Conservation (phyloP, 371 early-diverging fungal genomes). For the Mucor saturninus region DNA sequence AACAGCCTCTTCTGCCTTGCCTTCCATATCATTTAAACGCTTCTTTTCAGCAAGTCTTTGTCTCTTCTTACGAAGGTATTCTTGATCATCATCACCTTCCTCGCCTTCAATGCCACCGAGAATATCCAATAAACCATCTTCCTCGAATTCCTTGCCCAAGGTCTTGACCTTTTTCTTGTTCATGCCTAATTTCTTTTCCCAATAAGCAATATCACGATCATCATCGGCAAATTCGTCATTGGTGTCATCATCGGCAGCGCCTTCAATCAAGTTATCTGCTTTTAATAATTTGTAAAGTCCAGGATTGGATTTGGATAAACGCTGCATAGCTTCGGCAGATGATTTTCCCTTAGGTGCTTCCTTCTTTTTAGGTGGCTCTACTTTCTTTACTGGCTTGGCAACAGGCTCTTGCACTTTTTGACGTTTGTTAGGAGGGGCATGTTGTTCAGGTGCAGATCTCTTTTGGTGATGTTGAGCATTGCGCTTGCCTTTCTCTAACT, state of each 20-base stretch:
- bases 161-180: conserved; percentile 61
- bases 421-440: conserved; percentile 28
- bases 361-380: conserved; percentile 1
- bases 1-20: conserved; percentile 45
- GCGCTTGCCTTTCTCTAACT: conserved; percentile 45
- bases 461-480: conserved; percentile 36
- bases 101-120: conserved; percentile 38
- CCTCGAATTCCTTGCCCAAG: conserved; percentile 59
- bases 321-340: conserved; percentile 58
- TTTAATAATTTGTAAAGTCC: conserved; percentile 68
- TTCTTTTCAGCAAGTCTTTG: conserved; percentile 41
- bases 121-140: conserved; percentile 60
- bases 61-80: conserved; percentile 51
- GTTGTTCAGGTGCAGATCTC: conserved; percentile 17
- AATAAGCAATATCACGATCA: conserved; percentile 76
- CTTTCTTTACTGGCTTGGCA: not conserved
- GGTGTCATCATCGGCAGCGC: conserved; percentile 17
- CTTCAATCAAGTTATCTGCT: conserved; percentile 60
- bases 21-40: conserved; percentile 43
- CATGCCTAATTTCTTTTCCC: conserved; percentile 79
- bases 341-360: conserved; percentile 13
- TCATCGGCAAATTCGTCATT: conserved; percentile 65
- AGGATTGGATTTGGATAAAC: conserved; percentile 72
- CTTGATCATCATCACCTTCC: conserved; percentile 46
- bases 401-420: conserved; percentile 24